phyloP scores from a whole-genome alignment of 169 alveolate species.

The Plasmodium vinckei region DNA sequence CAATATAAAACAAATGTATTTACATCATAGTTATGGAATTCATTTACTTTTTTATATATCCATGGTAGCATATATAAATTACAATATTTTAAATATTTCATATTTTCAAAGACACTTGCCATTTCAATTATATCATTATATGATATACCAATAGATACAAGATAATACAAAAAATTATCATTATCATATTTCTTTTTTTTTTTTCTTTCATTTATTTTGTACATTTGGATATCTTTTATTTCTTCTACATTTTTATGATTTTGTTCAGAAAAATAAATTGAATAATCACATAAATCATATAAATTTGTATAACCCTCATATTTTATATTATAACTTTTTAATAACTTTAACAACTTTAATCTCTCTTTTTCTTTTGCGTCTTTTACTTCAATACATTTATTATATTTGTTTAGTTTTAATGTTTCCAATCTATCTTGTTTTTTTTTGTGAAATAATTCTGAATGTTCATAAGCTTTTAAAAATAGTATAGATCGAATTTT shows the following conservation, averaged over 20 bases:
- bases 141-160: conserved; percentile 47
- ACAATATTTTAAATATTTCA: conserved; percentile 35
- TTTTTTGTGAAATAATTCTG: conserved; percentile 49
- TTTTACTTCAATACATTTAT: conserved; percentile 15
- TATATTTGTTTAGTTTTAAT: not conserved
- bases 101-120: conserved; percentile 58
- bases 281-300: conserved; percentile 41
- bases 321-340: conserved; percentile 51
- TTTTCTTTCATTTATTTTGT: not conserved
- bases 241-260: not conserved
- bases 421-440: conserved; percentile 27
- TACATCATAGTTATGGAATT: conserved; percentile 27
- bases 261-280: conserved; percentile 32
- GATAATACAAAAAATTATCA: conserved; percentile 39
- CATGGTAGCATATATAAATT: conserved; percentile 63
- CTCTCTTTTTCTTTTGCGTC: conserved; percentile 39
- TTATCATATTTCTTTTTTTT: conserved; percentile 20
- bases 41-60: conserved; percentile 57
- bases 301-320: conserved; percentile 41
- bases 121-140: conserved; percentile 54
- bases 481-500: conserved; percentile 29
- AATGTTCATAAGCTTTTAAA: conserved; percentile 58
- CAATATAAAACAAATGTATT: conserved; percentile 40
- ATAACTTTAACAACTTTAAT: conserved; percentile 33
- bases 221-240: too few species aligned